A percentile compares a stretch with the other conserved stretches of the same genome.
These are phyloP conservation scores for Trichosporon asahii DNA, from an alignment of 1,284 basidiomycete genomes.

Conservation along the genomic window DNA sequence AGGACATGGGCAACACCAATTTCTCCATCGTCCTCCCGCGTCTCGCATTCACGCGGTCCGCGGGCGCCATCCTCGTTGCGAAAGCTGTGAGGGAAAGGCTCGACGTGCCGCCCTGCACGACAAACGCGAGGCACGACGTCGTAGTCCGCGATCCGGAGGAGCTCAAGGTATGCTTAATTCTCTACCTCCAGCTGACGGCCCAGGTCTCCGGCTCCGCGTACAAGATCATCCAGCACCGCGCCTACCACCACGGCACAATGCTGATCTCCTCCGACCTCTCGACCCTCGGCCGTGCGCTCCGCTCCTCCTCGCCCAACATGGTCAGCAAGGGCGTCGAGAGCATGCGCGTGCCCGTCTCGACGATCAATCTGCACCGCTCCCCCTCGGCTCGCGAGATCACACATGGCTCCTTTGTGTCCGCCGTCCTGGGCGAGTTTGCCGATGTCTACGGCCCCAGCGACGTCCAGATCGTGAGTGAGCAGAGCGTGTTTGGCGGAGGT, in stretches of 20 bases:
- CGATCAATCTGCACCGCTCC: slow-evolving; percentile 63
- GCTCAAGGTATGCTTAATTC: slow-evolving; percentile 80
- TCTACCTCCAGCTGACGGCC: slow-evolving; percentile 12
- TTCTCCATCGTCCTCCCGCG: slow-evolving; percentile 91
- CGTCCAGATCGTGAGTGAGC: neutral
- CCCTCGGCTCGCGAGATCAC: slow-evolving; percentile 39
- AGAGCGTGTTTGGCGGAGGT: slow-evolving; percentile 25
- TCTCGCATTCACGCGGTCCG: slow-evolving; percentile 71
- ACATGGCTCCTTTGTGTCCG: slow-evolving; percentile 69
- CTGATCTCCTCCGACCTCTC: slow-evolving; percentile 76
- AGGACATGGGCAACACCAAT: slow-evolving; percentile 97
- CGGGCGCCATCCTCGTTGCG: slow-evolving; percentile 74
- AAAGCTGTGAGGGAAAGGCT: slow-evolving; percentile 69
- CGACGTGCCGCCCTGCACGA: slow-evolving; percentile 62
- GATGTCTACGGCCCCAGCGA: slow-evolving; percentile 56
- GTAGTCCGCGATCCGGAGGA: slow-evolving; percentile 60
- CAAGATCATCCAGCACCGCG: slow-evolving; percentile 84
- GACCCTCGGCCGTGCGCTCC: slow-evolving; percentile 68
- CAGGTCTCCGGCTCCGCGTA: slow-evolving; percentile 97
- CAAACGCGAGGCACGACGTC: slow-evolving; percentile 90
- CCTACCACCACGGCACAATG: slow-evolving; percentile 99
- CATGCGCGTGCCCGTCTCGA: slow-evolving; percentile 82
- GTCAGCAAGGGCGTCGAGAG: slow-evolving; percentile 82
- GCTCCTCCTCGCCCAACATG: slow-evolving; percentile 65
- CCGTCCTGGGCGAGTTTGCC: slow-evolving; percentile 69